phyloP scores from a whole-genome alignment of 768 basidiomycete species.

The Mycena amicta region DNA sequence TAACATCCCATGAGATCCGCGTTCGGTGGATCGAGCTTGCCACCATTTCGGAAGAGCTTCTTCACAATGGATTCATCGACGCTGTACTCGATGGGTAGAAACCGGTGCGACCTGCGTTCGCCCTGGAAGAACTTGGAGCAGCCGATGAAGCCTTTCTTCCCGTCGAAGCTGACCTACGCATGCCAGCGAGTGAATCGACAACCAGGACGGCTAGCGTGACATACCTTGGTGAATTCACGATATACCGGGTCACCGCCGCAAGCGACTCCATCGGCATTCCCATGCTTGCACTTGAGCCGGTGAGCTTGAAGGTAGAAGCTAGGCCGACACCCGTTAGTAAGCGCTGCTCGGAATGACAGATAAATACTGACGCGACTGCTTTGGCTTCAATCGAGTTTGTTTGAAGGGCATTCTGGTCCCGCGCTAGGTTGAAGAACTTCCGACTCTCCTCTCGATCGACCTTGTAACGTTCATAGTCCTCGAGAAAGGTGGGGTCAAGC shows the following conservation, averaged over 20 bases:
- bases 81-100: no score
- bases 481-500: background rate
- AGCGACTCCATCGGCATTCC: background rate
- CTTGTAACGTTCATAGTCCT: background rate
- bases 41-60: no score
- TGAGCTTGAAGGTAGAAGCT: conserved; percentile 14
- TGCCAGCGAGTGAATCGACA: no score
- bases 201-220: no score
- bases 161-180: no score
- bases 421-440: conserved; percentile 1
- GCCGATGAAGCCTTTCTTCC: background rate
- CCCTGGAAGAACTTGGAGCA: background rate
- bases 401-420: conserved; percentile 4
- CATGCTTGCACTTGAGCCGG: background rate
- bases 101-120: background rate
- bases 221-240: background rate
- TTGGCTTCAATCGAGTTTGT: background rate
- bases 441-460: background rate
- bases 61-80: no score
- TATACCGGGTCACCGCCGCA: background rate
- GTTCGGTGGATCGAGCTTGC: no score
- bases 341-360: background rate
- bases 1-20: no score
- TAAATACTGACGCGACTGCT: conserved; percentile 5
- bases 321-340: background rate